Evolutionary conservation across 2,329 filamentous ascomycete genomes (phyloP), one percentile per base, ranked within the genome.

Genomic region (Ambrosiella cleistominuta): DNA sequence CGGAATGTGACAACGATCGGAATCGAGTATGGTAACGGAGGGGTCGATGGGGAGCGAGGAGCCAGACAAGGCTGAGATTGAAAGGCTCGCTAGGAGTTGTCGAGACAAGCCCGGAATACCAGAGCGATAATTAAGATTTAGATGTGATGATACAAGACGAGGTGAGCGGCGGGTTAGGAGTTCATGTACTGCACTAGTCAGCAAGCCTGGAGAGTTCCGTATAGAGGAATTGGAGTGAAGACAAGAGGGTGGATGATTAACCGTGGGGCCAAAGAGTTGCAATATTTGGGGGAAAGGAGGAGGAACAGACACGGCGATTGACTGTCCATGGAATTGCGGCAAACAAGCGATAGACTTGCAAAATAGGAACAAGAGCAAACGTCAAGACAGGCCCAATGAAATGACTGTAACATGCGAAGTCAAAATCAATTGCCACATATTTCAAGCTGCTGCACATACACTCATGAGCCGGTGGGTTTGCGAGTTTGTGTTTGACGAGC

Each of bases 21-120:
- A 17, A 47, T 37, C 39, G 54, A 36, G 3, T 17, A 47, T 55
- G 37, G 3, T 11, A 19, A 51, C 35, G 17, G 19, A 56, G 40
- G 19, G 54, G 47, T 51, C 37, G 37, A 35, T 7, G 19, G 17
- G 49, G 27, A 47, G 19, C 44, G 44, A 47, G 13, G n/a, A 13
- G 52, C 52, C 52, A 54, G 39, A 54, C 38, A 19, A 54, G 52
- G 52, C 52, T 54, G 52, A 42, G 15, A 40, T 12, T 12, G 15
- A n/a, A 38, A 42, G 52, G 38, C 52, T 54, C n/a, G 36, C 40
- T 40, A 36, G 15, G 19, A 40, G 37, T 15, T 15, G 42, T 11
- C 12, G 37, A 40, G 12, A 13, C 5, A 47, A 47, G n/a, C n/a
- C n/a, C 27, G 27, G 44, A 47, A 47, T 17, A 15, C 13, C 44